Evolutionary conservation across 768 basidiomycete genomes (phyloP).

Genomic region (Lactarius deliciosus): DNA sequence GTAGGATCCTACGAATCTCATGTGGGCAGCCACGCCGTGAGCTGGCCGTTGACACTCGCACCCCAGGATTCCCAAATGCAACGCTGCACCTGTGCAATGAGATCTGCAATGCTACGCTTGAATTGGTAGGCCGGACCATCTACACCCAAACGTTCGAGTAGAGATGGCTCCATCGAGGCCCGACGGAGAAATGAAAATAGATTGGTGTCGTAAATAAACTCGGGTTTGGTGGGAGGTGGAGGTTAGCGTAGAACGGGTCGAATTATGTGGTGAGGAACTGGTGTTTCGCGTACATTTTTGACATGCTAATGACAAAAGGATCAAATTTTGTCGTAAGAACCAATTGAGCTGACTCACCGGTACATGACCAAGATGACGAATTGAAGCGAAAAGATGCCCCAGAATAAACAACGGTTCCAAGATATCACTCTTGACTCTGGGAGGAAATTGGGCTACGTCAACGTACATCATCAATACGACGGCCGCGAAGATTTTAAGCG

Average conservation of each 20-base stretch:
- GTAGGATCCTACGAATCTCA: not conserved
- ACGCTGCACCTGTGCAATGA: constrained; percentile 20
- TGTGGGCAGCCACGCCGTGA: constrained; percentile 25
- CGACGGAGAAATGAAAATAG: constrained; percentile 34
- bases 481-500: not conserved
- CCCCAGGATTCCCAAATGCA: constrained; percentile 29
- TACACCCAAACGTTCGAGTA: constrained; percentile 18
- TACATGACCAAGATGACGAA: constrained; percentile 53
- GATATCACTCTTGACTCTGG: constrained; percentile 20
- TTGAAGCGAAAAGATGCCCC: constrained; percentile 43
- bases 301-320: constrained; percentile 40
- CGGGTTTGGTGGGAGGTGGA: constrained; percentile 50
- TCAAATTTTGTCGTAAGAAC: not conserved
- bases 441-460: constrained; percentile 27
- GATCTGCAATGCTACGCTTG: constrained; percentile 11
- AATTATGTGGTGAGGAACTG: constrained; percentile 74
- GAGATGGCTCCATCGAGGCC: constrained; percentile 8
- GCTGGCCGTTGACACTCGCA: constrained; percentile 4
- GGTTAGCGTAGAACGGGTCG: constrained; percentile 74
- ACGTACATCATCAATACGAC: constrained; percentile 5
- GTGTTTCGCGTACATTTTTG: constrained; percentile 47
- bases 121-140: constrained; percentile 14
- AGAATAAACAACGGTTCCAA: constrained; percentile 38
- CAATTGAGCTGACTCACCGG: constrained; percentile 43
- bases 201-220: constrained; percentile 41